These are phyloP conservation scores for Sugiyamaella castrensis DNA, from an alignment of 1,139 yeast genomes.

Conservation along the genomic window DNA sequence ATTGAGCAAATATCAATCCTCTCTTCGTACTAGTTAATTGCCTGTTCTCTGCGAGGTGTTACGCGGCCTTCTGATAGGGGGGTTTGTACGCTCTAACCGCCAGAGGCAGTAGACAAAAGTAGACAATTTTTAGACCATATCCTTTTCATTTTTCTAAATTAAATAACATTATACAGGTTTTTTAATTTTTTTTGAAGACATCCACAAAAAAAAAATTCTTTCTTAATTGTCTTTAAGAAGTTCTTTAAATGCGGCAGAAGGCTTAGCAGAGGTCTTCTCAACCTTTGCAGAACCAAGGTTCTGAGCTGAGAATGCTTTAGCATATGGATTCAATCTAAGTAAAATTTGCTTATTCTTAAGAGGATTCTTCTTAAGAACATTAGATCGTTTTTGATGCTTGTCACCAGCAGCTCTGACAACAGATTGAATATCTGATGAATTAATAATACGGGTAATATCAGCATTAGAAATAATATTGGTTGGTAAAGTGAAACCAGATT, in stretches of 20 bases:
- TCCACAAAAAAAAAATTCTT: neutral
- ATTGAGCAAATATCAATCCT: no score
- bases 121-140: neutral
- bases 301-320: slow-evolving; percentile 92
- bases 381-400: slow-evolving; percentile 88
- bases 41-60: no score
- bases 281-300: slow-evolving; percentile 85
- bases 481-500: slow-evolving; percentile 92
- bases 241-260: slow-evolving; percentile 28
- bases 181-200: slow-evolving; percentile 1
- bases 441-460: slow-evolving; percentile 95
- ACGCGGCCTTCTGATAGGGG: no score
- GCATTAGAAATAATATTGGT: slow-evolving; percentile 90
- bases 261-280: slow-evolving; percentile 45
- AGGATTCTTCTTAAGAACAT: slow-evolving; percentile 99
- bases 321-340: slow-evolving; percentile 99
- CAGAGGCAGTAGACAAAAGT: neutral
- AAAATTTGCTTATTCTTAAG: slow-evolving; percentile 99
- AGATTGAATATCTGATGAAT: slow-evolving; percentile 98
- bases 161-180: slow-evolving; percentile 6
- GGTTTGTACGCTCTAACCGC: no score
- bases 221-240: slow-evolving; percentile 26
- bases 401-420: slow-evolving; percentile 97
- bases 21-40: no score
- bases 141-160: slow-evolving; percentile 3